These are phyloP conservation scores for Xylariaceae sp. DNA, from an alignment of 2,329 filamentous ascomycete species.

Conservation along the genomic window DNA sequence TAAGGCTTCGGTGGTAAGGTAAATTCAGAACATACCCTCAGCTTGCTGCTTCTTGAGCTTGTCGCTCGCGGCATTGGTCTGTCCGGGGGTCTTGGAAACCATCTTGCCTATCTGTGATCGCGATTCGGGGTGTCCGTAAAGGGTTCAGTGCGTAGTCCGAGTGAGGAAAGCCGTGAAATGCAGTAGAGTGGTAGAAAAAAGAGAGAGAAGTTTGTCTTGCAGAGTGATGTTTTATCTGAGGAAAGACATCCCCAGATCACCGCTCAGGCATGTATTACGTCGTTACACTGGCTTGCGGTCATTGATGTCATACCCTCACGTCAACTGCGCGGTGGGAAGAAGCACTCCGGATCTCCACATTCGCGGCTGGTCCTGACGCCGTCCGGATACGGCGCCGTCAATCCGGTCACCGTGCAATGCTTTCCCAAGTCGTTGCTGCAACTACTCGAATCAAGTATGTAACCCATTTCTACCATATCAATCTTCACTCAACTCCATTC, in stretches of 20 bases:
- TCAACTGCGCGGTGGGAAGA: neutral
- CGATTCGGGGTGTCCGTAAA: neutral
- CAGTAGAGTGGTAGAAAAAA: neutral
- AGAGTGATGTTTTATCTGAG: no score
- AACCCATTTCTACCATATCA: no score
- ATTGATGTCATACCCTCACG: neutral
- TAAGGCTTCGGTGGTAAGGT: no score
- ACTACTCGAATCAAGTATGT: no score
- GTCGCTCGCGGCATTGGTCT: constrained; percentile 21
- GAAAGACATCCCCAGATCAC: no score
- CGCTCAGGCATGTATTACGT: no score
- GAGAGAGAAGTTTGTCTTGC: no score
- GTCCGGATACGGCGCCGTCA: no score
- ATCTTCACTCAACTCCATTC: no score
- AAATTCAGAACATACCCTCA: constrained; percentile 12
- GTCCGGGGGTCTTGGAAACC: constrained; percentile 21
- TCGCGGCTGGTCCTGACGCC: neutral
- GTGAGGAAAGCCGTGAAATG: constrained; percentile 1
- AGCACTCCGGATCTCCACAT: neutral
- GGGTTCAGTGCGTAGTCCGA: neutral
- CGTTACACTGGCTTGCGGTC: no score
- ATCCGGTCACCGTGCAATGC: no score
- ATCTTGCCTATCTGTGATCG: constrained; percentile 5
- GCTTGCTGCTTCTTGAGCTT: constrained; percentile 22
- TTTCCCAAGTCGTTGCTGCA: no score